These are phyloP conservation scores for Chalciporus chontae DNA, from an alignment of 768 basidiomycete genomes.

Conservation along the genomic window DNA sequence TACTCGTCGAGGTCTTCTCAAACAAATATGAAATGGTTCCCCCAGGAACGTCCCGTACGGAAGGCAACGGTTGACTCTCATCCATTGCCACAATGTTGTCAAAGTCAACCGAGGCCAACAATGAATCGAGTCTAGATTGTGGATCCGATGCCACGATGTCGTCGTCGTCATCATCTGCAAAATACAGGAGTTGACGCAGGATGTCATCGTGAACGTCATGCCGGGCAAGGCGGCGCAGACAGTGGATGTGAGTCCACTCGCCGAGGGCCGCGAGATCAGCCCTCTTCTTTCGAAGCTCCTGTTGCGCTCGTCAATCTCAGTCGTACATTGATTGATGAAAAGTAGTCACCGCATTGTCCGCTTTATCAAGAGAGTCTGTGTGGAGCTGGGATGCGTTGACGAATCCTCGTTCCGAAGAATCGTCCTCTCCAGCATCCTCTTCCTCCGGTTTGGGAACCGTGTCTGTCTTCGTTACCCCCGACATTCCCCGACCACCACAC, in stretches of 20 bases:
- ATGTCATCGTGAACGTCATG: conserved; percentile 63
- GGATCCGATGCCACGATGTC: conserved; percentile 9
- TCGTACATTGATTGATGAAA: neutral
- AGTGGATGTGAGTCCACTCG: conserved; percentile 85
- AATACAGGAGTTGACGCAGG: conserved; percentile 46
- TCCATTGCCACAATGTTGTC: conserved; percentile 41
- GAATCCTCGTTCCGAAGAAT: conserved; percentile 46
- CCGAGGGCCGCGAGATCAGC: conserved; percentile 66
- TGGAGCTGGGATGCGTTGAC: conserved; percentile 63
- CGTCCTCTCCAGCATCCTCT: conserved; percentile 27
- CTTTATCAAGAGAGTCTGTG: conserved; percentile 38
- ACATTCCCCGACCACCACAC: conserved; percentile 42
- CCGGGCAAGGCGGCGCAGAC: conserved; percentile 43
- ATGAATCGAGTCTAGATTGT: conserved; percentile 28
- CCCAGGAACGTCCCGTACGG: conserved; percentile 50
- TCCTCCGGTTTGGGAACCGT: conserved; percentile 20
- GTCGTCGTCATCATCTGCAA: conserved; percentile 14
- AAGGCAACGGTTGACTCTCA: conserved; percentile 29
- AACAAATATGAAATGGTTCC: conserved; percentile 78
- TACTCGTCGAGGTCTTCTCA: conserved; percentile 46
- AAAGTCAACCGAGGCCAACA: conserved; percentile 46
- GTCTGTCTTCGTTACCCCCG: neutral
- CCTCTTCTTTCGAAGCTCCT: conserved; percentile 70
- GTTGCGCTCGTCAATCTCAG: conserved; percentile 1
- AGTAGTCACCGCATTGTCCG: conserved; percentile 50